Conservation (phyloP, 805 yeast genomes). For the Zygoascus bituminiphila region DNA sequence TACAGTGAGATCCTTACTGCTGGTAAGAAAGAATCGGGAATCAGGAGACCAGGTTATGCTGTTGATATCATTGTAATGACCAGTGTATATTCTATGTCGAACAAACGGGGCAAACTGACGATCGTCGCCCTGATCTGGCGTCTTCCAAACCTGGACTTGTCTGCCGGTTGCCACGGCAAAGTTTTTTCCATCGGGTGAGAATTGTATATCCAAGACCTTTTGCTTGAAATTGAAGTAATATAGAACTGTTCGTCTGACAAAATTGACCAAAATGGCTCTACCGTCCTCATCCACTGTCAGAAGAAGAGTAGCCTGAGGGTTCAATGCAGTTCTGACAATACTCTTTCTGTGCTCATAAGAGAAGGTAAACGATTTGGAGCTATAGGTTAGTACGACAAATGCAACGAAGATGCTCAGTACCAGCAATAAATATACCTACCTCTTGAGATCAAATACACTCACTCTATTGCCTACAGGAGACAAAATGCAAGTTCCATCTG, state of each 20-base stretch:
- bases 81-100: conserved; percentile 82
- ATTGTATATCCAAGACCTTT: conserved; percentile 60
- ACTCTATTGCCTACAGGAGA: conserved; percentile 95
- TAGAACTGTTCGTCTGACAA: conserved; percentile 69
- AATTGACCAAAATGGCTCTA: conserved; percentile 84
- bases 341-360: conserved; percentile 88
- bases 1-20: conserved; percentile 86
- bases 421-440: conserved; percentile 26
- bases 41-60: conserved; percentile 85
- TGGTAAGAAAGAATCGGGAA: conserved; percentile 75
- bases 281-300: conserved; percentile 87
- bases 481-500: conserved; percentile 74
- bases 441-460: conserved; percentile 75
- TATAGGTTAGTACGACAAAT: conserved; percentile 1
- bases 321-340: conserved; percentile 69
- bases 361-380: conserved; percentile 77
- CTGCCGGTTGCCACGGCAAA: conserved; percentile 83
- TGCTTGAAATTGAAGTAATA: conserved; percentile 93
- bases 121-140: conserved; percentile 73
- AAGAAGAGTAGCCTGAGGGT: conserved; percentile 70
- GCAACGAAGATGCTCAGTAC: neutral
- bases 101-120: conserved; percentile 95
- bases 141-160: conserved; percentile 86
- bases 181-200: conserved; percentile 79
- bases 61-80: conserved; percentile 78